Evolutionary conservation across 1,284 basidiomycete species (phyloP).

Genomic region (Microbotryum silenes-acaulis): DNA sequence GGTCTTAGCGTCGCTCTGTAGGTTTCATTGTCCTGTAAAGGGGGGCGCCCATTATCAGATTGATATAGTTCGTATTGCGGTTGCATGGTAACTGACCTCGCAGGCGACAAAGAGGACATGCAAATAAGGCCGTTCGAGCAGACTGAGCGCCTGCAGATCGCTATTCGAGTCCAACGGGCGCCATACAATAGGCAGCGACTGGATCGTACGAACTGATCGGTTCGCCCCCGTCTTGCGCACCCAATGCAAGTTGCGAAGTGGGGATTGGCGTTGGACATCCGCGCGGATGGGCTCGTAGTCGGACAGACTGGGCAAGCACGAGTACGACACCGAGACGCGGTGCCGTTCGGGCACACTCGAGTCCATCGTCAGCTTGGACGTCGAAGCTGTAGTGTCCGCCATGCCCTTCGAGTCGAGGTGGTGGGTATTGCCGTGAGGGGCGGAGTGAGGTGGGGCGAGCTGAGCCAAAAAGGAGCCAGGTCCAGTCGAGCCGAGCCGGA

Average conservation of each 20-base stretch:
- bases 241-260: conserved; percentile 84
- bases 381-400: background rate
- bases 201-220: conserved; percentile 70
- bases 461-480: background rate
- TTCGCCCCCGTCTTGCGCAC: conserved; percentile 54
- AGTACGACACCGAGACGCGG: conserved; percentile 23
- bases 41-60: too few relatives aligned
- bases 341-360: background rate
- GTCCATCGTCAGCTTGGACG: background rate
- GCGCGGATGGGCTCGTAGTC: conserved; percentile 46
- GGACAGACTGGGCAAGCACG: conserved; percentile 13
- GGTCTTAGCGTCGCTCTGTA: conserved; percentile 71
- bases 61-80: too few relatives aligned
- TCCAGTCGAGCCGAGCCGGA: background rate
- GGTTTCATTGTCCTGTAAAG: conserved; percentile 64
- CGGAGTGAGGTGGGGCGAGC: background rate
- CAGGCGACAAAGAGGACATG: conserved; percentile 79
- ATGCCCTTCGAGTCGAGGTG: background rate
- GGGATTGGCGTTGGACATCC: conserved; percentile 59
- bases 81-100: conserved; percentile 53
- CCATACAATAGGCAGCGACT: conserved; percentile 69
- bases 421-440: background rate
- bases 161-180: conserved; percentile 52
- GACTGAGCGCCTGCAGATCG: conserved; percentile 54
- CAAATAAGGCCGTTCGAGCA: conserved; percentile 77